Evolutionary conservation across 2,329 filamentous ascomycete species (phyloP), one percentile per base, ranked within the genome.

Genomic region (Hypoxylon sp.): DNA sequence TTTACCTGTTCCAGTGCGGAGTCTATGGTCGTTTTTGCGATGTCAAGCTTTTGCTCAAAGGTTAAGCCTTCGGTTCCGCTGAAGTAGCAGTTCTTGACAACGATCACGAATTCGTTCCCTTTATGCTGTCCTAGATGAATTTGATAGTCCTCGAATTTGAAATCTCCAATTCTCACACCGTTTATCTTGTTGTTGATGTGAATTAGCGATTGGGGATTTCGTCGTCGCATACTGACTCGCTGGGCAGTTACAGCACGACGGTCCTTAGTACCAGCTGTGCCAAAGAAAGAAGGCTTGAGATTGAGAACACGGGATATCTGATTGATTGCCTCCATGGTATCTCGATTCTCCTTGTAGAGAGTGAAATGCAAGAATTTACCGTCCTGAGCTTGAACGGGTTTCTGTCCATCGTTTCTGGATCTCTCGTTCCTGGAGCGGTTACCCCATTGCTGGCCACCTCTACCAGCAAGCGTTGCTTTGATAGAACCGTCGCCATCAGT

Each of bases 281-380:
- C 84, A 74, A 97, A 95, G 64, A 89, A 86, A 73, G 94, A 92
- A 27, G 87, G 85, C 77, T 92, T 94, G 70, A 92, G 84, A 76
- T 91, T 92, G 69, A 97, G 81, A 70, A 91, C 87, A 47, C 91
- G 91, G 0, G 91, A 88, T 44, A 98, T 86, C 75, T 92, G 93
- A 58, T 89, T 91, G 58, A 97, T 85, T 0, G 93, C 91, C 74
- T 98, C 94, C 92, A 97, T 97, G 0, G 94, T 98, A 77, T 98
- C 94, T 77, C 95, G 94, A 82, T 98, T 98, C 82, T 97, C 94
- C 82, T 98, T 98, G 87, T 95, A 97, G 56, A 98, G 85, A 0
- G 93, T 95, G 79, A 97, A 97, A 79, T 97, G 94, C 13, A 97
- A 83, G 78, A 93, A 96, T 53, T 94, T 91, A 17, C 92, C 93